Evolutionary conservation across 2,329 filamentous ascomycete species (phyloP).

Genomic region (Fusarium drepaniforme): DNA sequence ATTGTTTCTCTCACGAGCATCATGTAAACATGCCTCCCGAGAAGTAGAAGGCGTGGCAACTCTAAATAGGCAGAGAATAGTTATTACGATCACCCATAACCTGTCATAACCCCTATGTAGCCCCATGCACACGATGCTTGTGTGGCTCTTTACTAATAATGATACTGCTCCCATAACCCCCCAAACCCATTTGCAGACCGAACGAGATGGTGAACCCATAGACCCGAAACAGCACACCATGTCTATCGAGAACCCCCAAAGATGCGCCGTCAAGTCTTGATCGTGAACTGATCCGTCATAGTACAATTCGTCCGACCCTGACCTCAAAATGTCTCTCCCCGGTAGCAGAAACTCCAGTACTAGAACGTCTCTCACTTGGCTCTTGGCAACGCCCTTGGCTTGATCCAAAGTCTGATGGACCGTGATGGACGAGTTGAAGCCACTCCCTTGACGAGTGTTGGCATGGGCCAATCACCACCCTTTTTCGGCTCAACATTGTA

Average conservation of each 20-base stretch:
- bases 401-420: conserved; percentile 50
- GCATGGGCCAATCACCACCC: conserved; percentile 44
- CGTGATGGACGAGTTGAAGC: conserved; percentile 44
- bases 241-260: neutral
- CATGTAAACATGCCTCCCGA: fast-evolving
- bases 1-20: neutral
- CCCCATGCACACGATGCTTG: neutral
- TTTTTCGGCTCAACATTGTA: conserved; percentile 51
- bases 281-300: neutral
- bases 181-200: neutral
- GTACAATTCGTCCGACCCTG: neutral
- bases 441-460: conserved; percentile 40
- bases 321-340: neutral
- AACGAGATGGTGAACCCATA: neutral
- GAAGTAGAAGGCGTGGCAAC: neutral
- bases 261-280: neutral
- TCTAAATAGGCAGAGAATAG: neutral
- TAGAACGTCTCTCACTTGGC: conserved; percentile 8
- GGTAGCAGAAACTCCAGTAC: neutral
- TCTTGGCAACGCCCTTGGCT: conserved; percentile 34
- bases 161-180: neutral
- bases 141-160: neutral
- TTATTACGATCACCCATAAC: neutral
- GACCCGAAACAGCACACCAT: neutral
- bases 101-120: neutral